Percentiles rank a stretch among this genome's conserved stretches.
Conservation (phyloP, 768 basidiomycete genomes). For the Leccinellum luteum region DNA sequence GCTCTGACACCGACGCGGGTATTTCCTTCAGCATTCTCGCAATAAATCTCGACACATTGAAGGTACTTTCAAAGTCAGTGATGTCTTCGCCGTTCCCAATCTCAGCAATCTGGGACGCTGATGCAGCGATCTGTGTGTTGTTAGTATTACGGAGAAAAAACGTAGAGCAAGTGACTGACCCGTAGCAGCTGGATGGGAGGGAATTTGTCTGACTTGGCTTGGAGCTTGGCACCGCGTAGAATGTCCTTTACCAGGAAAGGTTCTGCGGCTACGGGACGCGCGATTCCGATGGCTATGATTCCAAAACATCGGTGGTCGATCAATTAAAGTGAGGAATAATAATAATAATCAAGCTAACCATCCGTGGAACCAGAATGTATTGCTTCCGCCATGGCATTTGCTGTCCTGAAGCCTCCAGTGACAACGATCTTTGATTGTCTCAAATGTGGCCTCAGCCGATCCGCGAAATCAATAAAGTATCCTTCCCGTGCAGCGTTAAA, state of each 20-base stretch:
- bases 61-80: constrained; percentile 30
- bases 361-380: constrained; percentile 24
- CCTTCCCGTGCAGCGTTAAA: constrained; percentile 22
- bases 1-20: constrained; percentile 31
- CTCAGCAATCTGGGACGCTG: constrained; percentile 31
- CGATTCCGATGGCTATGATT: constrained; percentile 28
- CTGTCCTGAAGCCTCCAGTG: constrained; percentile 32
- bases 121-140: constrained; percentile 26
- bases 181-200: constrained; percentile 39
- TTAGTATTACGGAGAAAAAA: background rate
- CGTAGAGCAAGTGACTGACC: constrained; percentile 13
- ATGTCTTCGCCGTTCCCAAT: constrained; percentile 34
- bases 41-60: constrained; percentile 33
- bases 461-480: constrained; percentile 33
- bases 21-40: constrained; percentile 31
- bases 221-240: constrained; percentile 21
- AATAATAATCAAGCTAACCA: constrained; percentile 19
- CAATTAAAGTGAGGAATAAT: background rate
- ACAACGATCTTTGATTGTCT: constrained; percentile 25
- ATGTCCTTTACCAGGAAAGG: constrained; percentile 30
- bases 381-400: constrained; percentile 28
- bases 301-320: background rate
- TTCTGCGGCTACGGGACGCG: constrained; percentile 30
- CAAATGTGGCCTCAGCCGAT: constrained; percentile 24
- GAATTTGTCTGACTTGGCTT: constrained; percentile 26